Evolutionary conservation across 2,329 filamentous ascomycete genomes (phyloP), one percentile per base, ranked within the genome.

Genomic region (Plenodomus tracheiphilus): DNA sequence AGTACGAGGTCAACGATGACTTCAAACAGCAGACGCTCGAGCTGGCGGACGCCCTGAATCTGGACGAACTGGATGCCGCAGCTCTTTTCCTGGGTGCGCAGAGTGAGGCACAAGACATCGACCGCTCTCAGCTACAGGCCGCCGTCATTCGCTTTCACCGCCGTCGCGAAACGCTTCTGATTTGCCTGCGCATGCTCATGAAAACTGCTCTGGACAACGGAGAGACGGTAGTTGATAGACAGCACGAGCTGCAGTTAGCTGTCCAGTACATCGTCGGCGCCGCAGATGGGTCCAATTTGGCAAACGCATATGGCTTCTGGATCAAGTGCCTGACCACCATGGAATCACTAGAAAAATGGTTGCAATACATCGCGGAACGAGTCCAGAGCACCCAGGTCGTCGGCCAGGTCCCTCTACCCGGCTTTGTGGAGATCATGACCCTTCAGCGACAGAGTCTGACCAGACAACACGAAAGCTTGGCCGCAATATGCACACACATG

Each of bases 91-190:
- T 95, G 43, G 85, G 87, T 46, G 85, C 89, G 16, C 83, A 89
- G 66, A 81, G 85, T 32, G 86, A 92, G 59, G 80, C 85, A 15
- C 79, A 83, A 38, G 78, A 83, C 15, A 78, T 91, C 4, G 90
- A 90, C 52, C 84, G 89, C 19, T 81, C 89, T 2, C 80, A 89
- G 51, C 80, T 91, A 46, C 86, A 92, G 69, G 87, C 88, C 60
- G 88, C 88, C 51, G 83, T 97, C 56, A 88, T 97, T 65, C 85
- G 86, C 57, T 96, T 95, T 72, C 93, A 99, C 72, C 86, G 92
- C 62, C 85, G 89, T 59, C 85, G 93, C 56, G 87, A 89, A 65
- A 91, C 87, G 64, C 76, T 95, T 36, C 83, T 97, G 28, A 89
- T 96, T 69, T 91, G 87, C 62, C 77, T 97, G 62, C 87, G 92